phyloP scores from a whole-genome alignment of 2,329 filamentous ascomycete genomes.

The Intubia oerlemansii region DNA sequence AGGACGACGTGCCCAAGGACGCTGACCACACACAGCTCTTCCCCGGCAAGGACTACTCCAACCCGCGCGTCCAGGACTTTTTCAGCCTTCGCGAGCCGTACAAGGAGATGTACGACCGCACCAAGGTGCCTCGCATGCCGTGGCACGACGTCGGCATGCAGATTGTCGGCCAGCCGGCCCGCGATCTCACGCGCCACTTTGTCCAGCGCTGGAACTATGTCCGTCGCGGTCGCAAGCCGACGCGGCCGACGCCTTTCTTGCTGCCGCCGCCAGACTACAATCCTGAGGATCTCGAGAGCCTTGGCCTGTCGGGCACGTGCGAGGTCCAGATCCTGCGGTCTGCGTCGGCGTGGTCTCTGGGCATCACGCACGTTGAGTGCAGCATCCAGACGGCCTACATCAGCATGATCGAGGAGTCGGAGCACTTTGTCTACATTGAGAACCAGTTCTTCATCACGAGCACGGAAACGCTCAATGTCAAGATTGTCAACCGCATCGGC shows the following conservation, averaged over 20 bases:
- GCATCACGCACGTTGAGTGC: constrained; percentile 69
- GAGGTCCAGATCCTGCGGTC: constrained; percentile 92
- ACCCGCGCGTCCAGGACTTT: constrained; percentile 88
- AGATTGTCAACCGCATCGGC: constrained; percentile 81
- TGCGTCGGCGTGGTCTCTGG: constrained; percentile 77
- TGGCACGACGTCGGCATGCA: constrained; percentile 99
- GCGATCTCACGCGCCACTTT: constrained; percentile 87
- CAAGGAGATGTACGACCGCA: constrained; percentile 95
- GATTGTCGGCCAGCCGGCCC: constrained; percentile 82
- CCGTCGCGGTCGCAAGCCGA: constrained; percentile 77
- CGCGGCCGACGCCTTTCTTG: constrained; percentile 78
- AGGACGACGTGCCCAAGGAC: constrained; percentile 54
- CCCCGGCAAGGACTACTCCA: constrained; percentile 96
- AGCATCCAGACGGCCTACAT: constrained; percentile 94
- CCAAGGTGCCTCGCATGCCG: constrained; percentile 77
- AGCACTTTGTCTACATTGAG: constrained; percentile 96
- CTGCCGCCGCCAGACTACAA: constrained; percentile 87
- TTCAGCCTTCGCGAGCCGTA: constrained; percentile 85
- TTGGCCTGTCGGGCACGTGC: constrained; percentile 82
- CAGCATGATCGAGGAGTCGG: constrained; percentile 82
- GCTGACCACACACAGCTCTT: constrained; percentile 89
- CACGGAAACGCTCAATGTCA: constrained; percentile 68
- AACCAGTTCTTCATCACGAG: constrained; percentile 98
- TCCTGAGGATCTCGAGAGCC: constrained; percentile 60
- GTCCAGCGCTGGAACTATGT: constrained; percentile 98